Evolutionary conservation across 192 early-diverging fungal genomes (phyloP), one percentile per base, ranked within the genome.

Genomic region (Pecoramyces ruminantium): DNA sequence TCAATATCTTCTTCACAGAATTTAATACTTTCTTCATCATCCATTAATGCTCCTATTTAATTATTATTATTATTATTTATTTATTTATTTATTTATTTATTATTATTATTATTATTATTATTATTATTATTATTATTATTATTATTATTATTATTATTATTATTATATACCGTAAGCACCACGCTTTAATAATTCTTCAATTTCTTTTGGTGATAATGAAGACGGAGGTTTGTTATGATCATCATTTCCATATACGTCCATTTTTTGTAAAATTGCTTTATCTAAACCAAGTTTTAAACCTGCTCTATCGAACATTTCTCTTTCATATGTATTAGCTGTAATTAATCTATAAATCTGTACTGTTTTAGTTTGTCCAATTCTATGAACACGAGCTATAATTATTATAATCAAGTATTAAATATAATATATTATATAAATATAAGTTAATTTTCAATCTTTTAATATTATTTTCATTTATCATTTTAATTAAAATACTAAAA

Each of bases 1-100:
- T 96, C 94, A 86, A 96, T 96, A 79, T 95, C 94, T 88, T 95
- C 94, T 80, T 93, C 93, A 78, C 92, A 94, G 81, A 96, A 96
- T 81, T 90, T 83, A 78, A 87, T 85, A 82, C 89, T 89, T 58
- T 90, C 91, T 77, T 93, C 92, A 81, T 96, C 94, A 82, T 96
- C 94, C 85, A 96, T 83, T 79, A 96, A 88, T 13, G 94, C 94
- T 79, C 94, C 94, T 80, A 38, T 78, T 17, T 38, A 17, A 78
- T 38, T 21, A 21, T 29, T 28, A 78, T 78, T 28, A 11, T 6
- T 28, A 78, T 29, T 29, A 29, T 28, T 28, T n/a, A n/a, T n/a
- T n/a, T n/a, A n/a, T n/a, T n/a, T n/a, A n/a, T n/a, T n/a, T n/a
- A n/a, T n/a, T n/a, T n/a, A n/a, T n/a, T n/a, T n/a, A 78, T 29